Evolutionary conservation across 2,329 filamentous ascomycete genomes (phyloP).

Genomic region (Aspergillus viridinutans): DNA sequence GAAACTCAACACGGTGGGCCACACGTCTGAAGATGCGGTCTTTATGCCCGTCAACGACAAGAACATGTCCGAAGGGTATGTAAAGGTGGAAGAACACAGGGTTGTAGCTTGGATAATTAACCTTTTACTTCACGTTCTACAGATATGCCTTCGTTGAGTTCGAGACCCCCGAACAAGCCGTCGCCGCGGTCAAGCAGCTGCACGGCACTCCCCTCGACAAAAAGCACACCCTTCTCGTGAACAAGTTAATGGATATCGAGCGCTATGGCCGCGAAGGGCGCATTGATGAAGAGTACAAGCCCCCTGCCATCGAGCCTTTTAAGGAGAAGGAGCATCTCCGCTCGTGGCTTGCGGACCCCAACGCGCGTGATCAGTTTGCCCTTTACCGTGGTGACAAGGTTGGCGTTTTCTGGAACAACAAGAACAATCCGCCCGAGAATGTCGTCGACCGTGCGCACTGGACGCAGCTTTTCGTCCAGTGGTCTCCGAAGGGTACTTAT

Average conservation of each 20-base stretch:
- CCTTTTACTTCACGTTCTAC: conserved; percentile 8
- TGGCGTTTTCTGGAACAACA: conserved; percentile 97
- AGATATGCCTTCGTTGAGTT: conserved; percentile 98
- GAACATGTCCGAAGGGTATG: conserved; percentile 80
- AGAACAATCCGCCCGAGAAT: conserved; percentile 80
- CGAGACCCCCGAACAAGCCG: conserved; percentile 81
- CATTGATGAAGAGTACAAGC: conserved; percentile 83
- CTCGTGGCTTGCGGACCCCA: conserved; percentile 86
- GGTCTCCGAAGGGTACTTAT: conserved; percentile 92
- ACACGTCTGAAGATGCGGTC: conserved; percentile 78
- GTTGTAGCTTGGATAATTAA: conserved; percentile 11
- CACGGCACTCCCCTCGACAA: conserved; percentile 88
- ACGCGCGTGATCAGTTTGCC: conserved; percentile 90
- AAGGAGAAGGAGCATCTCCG: conserved; percentile 88
- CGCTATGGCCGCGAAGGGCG: conserved; percentile 91
- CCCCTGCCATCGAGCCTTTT: conserved; percentile 79
- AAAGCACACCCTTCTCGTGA: conserved; percentile 90
- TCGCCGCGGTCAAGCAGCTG: conserved; percentile 82
- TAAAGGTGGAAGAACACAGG: conserved; percentile 15
- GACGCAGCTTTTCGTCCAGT: conserved; percentile 97
- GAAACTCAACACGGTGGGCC: conserved; percentile 83
- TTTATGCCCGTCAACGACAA: conserved; percentile 91
- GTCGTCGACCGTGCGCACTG: conserved; percentile 91
- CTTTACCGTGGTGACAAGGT: conserved; percentile 91
- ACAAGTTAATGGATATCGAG: conserved; percentile 98